phyloP scores from a whole-genome alignment of 257 asterid species.

The Mitragyna speciosa region DNA sequence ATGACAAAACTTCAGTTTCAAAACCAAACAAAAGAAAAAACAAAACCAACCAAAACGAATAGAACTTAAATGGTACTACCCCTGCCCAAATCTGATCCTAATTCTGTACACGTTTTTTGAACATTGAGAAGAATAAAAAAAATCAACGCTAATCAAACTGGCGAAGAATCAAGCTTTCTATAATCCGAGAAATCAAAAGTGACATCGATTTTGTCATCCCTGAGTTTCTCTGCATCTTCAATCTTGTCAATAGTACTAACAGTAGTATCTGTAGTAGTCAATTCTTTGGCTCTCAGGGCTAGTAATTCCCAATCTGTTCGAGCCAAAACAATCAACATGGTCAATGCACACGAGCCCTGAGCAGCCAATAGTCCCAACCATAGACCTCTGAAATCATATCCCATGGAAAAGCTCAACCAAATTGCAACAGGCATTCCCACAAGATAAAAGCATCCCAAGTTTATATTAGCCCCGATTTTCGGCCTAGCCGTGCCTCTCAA shows the following conservation, averaged over 20 bases:
- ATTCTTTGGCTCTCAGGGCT: slow-evolving; percentile 39
- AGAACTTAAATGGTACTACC: neutral
- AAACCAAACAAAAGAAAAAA: neutral
- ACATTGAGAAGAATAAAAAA: neutral
- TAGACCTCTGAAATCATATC: slow-evolving; percentile 37
- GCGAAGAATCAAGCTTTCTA: slow-evolving; percentile 1
- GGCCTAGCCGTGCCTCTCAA: slow-evolving; percentile 48
- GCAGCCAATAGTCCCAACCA: slow-evolving; percentile 47
- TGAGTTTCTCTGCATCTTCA: slow-evolving; percentile 9
- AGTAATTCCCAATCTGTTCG: slow-evolving; percentile 38
- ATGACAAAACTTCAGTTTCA: neutral
- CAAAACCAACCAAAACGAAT: no score
- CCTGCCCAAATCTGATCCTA: neutral
- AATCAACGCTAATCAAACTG: slow-evolving; percentile 9
- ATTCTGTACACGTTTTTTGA: neutral
- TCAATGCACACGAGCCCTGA: slow-evolving; percentile 40
- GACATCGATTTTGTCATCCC: neutral
- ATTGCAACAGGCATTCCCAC: slow-evolving; percentile 43
- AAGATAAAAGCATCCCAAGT: slow-evolving; percentile 40
- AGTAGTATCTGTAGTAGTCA: slow-evolving; percentile 24
- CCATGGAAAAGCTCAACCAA: slow-evolving; percentile 30
- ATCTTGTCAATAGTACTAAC: neutral
- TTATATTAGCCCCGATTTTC: slow-evolving; percentile 36
- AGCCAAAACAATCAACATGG: slow-evolving; percentile 33
- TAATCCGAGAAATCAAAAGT: slow-evolving; percentile 16